Percentiles rank a stretch among this genome's conserved stretches.
Evolutionary conservation across 73 alveolate genomes (phyloP).

Genomic region (Durusdinium trenchii): DNA sequence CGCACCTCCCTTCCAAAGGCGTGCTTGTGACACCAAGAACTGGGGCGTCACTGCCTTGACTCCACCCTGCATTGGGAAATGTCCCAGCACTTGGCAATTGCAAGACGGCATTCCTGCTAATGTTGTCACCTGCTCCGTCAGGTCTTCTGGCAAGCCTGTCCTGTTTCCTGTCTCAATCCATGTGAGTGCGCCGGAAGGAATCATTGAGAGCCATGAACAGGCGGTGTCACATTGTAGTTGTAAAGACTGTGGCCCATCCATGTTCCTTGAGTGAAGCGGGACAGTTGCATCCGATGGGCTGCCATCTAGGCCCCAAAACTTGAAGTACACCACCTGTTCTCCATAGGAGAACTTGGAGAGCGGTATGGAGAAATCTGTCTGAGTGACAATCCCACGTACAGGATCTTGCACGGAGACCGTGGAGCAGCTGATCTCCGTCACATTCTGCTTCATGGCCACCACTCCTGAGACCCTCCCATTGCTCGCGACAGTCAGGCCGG

Average conservation of each 20-base stretch:
- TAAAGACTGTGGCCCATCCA: background rate
- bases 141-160: background rate
- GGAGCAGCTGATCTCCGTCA: background rate
- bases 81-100: slow-evolving; percentile 16
- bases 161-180: background rate
- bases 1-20: slow-evolving; percentile 35
- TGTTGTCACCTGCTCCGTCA: background rate
- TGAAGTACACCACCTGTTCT: background rate
- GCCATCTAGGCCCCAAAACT: slow-evolving; percentile 21
- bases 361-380: background rate
- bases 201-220: slow-evolving; percentile 24
- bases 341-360: slow-evolving; percentile 26
- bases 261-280: background rate
- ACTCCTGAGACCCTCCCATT: background rate
- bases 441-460: background rate
- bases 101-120: slow-evolving; percentile 51
- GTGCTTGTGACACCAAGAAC: background rate
- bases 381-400: background rate
- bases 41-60: background rate
- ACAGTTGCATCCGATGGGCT: background rate
- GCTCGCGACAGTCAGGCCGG: background rate
- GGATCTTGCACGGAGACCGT: slow-evolving; percentile 15
- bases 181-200: background rate
- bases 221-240: background rate
- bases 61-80: background rate